A percentile compares a stretch with the other conserved stretches of the same genome.
These are phyloP conservation scores for Leccinum subtestaceum DNA, from an alignment of 768 basidiomycete species.

Conservation along the genomic window DNA sequence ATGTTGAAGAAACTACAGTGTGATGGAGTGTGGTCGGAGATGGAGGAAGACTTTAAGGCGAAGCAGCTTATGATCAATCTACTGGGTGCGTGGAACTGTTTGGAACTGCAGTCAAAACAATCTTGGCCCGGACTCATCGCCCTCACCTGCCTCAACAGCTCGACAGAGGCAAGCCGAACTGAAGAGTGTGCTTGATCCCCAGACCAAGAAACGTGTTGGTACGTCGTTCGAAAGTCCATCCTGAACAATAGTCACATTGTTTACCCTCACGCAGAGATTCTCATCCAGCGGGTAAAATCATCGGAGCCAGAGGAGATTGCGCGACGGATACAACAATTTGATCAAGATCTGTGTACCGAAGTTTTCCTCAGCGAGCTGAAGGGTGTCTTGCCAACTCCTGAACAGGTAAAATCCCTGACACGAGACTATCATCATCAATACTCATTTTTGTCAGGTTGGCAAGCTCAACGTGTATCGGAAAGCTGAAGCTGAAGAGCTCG, in stretches of 20 bases:
- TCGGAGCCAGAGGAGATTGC: conserved; percentile 86
- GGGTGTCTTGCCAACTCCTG: conserved; percentile 85
- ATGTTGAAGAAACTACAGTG: conserved; percentile 78
- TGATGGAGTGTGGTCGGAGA: conserved; percentile 90
- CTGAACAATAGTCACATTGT: neutral
- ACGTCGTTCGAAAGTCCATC: conserved; percentile 31
- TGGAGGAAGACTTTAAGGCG: conserved; percentile 98
- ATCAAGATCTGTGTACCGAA: conserved; percentile 82
- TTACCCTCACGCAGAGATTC: conserved; percentile 61
- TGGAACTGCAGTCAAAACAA: neutral
- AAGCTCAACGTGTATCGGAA: conserved; percentile 89
- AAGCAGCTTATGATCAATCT: conserved; percentile 91
- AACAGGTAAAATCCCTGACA: conserved; percentile 54
- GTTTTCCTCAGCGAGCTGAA: conserved; percentile 87
- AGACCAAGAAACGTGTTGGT: conserved; percentile 94
- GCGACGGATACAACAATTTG: conserved; percentile 79
- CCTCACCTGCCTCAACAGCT: conserved; percentile 41
- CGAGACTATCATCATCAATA: neutral
- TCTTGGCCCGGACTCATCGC: neutral
- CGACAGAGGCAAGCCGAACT: conserved; percentile 86
- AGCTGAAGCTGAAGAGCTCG: conserved; percentile 82
- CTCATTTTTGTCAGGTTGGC: conserved; percentile 54
- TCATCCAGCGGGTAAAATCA: conserved; percentile 83
- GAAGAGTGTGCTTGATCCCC: conserved; percentile 85
- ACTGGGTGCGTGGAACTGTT: conserved; percentile 54